These are phyloP conservation scores for Suillus americanus DNA, from an alignment of 768 basidiomycete species.

Conservation along the genomic window DNA sequence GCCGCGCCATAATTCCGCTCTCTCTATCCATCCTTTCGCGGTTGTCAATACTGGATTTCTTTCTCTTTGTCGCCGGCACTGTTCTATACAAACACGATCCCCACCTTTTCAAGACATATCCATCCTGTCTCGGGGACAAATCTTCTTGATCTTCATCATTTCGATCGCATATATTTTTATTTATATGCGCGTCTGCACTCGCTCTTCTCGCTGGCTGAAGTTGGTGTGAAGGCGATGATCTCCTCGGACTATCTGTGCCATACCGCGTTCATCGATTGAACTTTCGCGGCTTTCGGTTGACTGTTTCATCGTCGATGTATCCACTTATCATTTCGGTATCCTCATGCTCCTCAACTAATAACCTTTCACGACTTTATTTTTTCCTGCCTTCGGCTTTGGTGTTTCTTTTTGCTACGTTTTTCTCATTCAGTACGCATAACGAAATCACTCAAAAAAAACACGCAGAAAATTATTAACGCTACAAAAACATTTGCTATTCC, in stretches of 20 bases:
- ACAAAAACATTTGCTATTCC: conserved; percentile 48
- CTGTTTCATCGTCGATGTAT: conserved; percentile 32
- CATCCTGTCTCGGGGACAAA: conserved; percentile 57
- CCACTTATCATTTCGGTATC: conserved; percentile 28
- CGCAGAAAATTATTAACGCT: conserved; percentile 34
- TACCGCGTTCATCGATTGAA: conserved; percentile 39
- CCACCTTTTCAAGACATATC: conserved; percentile 54
- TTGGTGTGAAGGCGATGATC: conserved; percentile 24
- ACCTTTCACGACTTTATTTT: conserved; percentile 36
- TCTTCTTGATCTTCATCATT: conserved; percentile 24
- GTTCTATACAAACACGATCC: conserved; percentile 26
- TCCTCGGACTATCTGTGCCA: conserved; percentile 30
- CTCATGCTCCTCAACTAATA: conserved; percentile 36
- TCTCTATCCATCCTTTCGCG: conserved; percentile 35
- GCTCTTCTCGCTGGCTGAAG: conserved; percentile 7
- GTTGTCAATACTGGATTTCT: conserved; percentile 37
- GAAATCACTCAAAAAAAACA: conserved; percentile 38
- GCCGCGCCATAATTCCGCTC: conserved; percentile 40
- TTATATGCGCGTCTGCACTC: conserved; percentile 29
- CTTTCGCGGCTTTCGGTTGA: conserved; percentile 25
- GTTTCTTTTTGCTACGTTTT: conserved; percentile 40
- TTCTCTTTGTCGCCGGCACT: conserved; percentile 19
- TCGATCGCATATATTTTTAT: conserved; percentile 26
- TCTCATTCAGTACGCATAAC: conserved; percentile 27
- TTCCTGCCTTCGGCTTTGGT: conserved; percentile 30